These are phyloP conservation scores for Mycena albidolilacea DNA, from an alignment of 768 basidiomycete species.

Conservation along the genomic window DNA sequence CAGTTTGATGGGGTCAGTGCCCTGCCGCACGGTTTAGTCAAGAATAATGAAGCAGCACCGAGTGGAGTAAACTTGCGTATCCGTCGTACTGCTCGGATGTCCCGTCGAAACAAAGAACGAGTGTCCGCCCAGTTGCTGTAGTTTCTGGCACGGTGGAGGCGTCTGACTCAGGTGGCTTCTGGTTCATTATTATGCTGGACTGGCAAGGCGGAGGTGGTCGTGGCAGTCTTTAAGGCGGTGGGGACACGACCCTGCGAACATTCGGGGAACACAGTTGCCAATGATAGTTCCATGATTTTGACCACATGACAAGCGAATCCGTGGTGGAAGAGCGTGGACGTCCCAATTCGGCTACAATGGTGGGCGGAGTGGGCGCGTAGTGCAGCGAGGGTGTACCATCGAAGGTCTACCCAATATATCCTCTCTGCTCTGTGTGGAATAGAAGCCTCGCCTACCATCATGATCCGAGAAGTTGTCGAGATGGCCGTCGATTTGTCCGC, in stretches of 20 bases:
- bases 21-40: conserved; percentile 47
- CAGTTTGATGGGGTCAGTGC: conserved; percentile 81
- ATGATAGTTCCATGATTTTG: conserved; percentile 12
- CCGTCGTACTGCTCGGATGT: conserved; percentile 61
- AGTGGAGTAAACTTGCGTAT: conserved; percentile 40
- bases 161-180: neutral
- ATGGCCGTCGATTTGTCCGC: neutral
- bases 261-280: neutral
- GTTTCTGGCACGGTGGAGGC: conserved; percentile 1
- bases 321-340: neutral
- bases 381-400: neutral
- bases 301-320: neutral
- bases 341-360: neutral
- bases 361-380: neutral
- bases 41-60: neutral
- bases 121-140: conserved; percentile 45
- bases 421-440: neutral
- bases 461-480: neutral
- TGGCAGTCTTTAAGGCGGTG: conserved; percentile 4
- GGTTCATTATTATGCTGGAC: conserved; percentile 13
- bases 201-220: neutral
- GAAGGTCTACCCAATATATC: neutral
- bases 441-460: neutral
- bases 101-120: conserved; percentile 75
- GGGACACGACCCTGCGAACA: conserved; percentile 13